Evolutionary conservation across 805 yeast genomes (phyloP).

Genomic region (Jamesozyma hellenica): DNA sequence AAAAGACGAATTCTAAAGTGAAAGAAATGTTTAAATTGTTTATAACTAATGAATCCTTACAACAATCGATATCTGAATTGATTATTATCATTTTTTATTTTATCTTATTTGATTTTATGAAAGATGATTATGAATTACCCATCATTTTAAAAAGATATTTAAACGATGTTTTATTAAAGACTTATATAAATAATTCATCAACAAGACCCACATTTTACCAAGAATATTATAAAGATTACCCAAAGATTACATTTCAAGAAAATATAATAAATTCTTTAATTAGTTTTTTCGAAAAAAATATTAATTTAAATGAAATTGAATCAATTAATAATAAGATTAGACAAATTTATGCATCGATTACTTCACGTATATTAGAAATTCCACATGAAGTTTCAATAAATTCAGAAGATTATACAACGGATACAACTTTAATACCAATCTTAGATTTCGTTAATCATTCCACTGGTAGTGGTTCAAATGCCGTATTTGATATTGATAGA

Average conservation of each 20-base stretch:
- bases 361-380: constrained; percentile 55
- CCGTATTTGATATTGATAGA: constrained; percentile 52
- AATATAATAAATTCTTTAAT: constrained; percentile 3
- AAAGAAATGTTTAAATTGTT: constrained; percentile 23
- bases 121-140: constrained; percentile 13
- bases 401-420: constrained; percentile 36
- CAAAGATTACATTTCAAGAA: constrained; percentile 1
- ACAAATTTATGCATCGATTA: constrained; percentile 36
- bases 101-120: constrained; percentile 7
- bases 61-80: constrained; percentile 16
- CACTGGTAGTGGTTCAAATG: constrained; percentile 33
- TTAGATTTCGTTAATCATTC: constrained; percentile 62
- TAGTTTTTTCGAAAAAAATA: constrained; percentile 1
- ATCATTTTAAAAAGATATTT: constrained; percentile 12
- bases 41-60: constrained; percentile 9
- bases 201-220: constrained; percentile 5
- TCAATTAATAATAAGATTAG: constrained; percentile 1
- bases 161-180: constrained; percentile 13
- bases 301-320: neutral
- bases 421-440: constrained; percentile 52
- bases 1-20: constrained; percentile 21
- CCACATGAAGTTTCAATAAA: constrained; percentile 34
- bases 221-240: constrained; percentile 8
- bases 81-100: constrained; percentile 16
- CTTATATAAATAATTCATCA: constrained; percentile 8